These are phyloP conservation scores for Aristolochia californica DNA, from an alignment of 164 flowering plant species.

Conservation along the genomic window DNA sequence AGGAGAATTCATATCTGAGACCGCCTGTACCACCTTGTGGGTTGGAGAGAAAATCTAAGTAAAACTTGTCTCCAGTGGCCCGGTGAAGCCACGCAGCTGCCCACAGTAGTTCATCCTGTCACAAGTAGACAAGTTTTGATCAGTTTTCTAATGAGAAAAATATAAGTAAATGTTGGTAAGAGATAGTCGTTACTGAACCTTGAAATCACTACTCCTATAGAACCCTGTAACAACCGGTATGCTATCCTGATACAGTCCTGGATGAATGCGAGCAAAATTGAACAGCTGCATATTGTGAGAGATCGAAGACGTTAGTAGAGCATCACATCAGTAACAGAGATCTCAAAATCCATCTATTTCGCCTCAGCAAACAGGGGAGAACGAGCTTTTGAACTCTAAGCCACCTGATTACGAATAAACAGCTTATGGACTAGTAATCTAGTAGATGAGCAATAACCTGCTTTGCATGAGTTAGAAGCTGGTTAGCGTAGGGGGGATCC, in stretches of 20 bases:
- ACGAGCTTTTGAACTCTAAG: neutral
- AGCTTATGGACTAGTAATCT: neutral
- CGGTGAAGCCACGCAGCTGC: slow-evolving; percentile 81
- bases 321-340: neutral
- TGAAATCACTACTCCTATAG: slow-evolving; percentile 75
- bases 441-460: slow-evolving; percentile 15
- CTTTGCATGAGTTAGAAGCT: slow-evolving; percentile 41
- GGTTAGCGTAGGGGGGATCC: slow-evolving; percentile 25
- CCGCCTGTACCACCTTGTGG: slow-evolving; percentile 84
- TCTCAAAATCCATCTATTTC: neutral
- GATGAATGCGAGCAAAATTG: slow-evolving; percentile 63
- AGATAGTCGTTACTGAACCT: slow-evolving; percentile 14
- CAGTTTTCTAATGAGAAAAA: neutral
- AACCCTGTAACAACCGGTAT: slow-evolving; percentile 51
- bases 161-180: neutral
- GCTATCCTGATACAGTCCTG: slow-evolving; percentile 70
- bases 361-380: neutral
- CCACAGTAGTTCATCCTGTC: slow-evolving; percentile 89
- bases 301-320: neutral
- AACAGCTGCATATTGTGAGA: slow-evolving; percentile 18
- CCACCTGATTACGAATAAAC: neutral
- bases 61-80: slow-evolving; percentile 51
- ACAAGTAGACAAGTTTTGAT: neutral
- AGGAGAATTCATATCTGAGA: slow-evolving; percentile 80
- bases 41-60: slow-evolving; percentile 48